These are phyloP conservation scores for Cladobotryum mycophilum DNA, from an alignment of 2,329 filamentous ascomycete genomes.

Conservation along the genomic window DNA sequence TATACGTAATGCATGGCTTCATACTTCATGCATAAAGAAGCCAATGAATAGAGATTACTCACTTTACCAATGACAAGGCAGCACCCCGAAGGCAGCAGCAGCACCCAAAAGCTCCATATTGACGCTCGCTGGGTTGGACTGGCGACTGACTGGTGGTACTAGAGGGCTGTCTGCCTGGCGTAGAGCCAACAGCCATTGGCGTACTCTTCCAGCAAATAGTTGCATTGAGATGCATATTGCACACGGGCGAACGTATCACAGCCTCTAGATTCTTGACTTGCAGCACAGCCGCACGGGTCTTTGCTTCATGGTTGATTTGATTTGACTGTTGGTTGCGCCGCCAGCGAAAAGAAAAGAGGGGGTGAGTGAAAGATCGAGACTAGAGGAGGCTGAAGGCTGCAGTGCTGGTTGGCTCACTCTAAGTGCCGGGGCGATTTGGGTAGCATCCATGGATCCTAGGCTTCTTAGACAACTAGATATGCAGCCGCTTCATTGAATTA, in stretches of 20 bases:
- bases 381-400: constrained; percentile 6
- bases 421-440: background rate
- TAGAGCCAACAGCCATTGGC: constrained; percentile 3
- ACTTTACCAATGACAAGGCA: background rate
- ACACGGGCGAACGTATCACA: background rate
- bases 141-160: background rate
- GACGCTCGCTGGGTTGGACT: background rate
- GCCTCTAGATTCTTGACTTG: background rate
- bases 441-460: too few relatives aligned
- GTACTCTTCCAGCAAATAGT: background rate
- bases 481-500: background rate
- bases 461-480: background rate
- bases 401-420: constrained; percentile 3
- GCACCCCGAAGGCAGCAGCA: constrained; percentile 8
- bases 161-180: constrained; percentile 7
- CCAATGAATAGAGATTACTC: too few relatives aligned
- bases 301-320: background rate
- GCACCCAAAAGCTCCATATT: background rate
- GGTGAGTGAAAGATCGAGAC: too few relatives aligned
- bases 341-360: background rate
- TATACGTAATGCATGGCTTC: too few relatives aligned
- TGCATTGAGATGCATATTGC: constrained; percentile 4
- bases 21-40: too few relatives aligned
- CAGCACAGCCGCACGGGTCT: background rate
- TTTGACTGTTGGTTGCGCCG: background rate